Evolutionary conservation across 2,329 filamentous ascomycete genomes (phyloP), one percentile per base, ranked within the genome.

Genomic region (Aspergillus ochraceoroseus): DNA sequence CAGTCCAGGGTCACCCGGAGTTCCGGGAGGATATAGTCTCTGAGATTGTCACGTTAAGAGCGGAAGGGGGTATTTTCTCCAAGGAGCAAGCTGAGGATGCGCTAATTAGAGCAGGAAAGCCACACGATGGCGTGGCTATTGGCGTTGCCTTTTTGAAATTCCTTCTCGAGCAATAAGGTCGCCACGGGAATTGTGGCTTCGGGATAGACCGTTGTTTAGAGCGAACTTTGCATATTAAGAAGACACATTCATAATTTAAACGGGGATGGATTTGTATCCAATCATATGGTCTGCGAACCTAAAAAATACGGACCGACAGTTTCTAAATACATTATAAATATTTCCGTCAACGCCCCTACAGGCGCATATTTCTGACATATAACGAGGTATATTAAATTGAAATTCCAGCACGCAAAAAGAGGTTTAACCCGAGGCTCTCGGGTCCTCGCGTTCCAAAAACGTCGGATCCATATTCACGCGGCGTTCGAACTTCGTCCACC

Each of bases 401-500:
- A n/a, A n/a, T n/a, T n/a, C n/a, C n/a, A n/a, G n/a, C n/a, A n/a
- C 19, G 15, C 18, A 5, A 8, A 12, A n/a, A 12, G 5, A 8
- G 9, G 9, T 38, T 51, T 17, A 48, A 38, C 49, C 57, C 11
- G 38, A 44, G 8, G 55, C 51, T 48, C 46, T 56, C 12, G 72
- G 71, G 49, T 78, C 76, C 41, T 74, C 78, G 55, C 82, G 79
- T 66, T 96, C 89, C 52, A 98, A 70, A 62, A 98, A 98, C 5
- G 79, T 78, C 0, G 92, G 90, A 68, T 98, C 92, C 49, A 79
- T 75, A 55, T 89, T 83, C 26, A 98, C 77, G 59, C 82, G 83
- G 46, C 79, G 78, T 70, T 98, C 90, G 68, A 98, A 98, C 67
- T 95, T 96, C 46, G 74, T 77, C 92, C 94, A 98, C 92, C 94